These are phyloP conservation scores for Umbelopsis vinacea DNA, from an alignment of 192 early-diverging fungal species.

Conservation along the genomic window DNA sequence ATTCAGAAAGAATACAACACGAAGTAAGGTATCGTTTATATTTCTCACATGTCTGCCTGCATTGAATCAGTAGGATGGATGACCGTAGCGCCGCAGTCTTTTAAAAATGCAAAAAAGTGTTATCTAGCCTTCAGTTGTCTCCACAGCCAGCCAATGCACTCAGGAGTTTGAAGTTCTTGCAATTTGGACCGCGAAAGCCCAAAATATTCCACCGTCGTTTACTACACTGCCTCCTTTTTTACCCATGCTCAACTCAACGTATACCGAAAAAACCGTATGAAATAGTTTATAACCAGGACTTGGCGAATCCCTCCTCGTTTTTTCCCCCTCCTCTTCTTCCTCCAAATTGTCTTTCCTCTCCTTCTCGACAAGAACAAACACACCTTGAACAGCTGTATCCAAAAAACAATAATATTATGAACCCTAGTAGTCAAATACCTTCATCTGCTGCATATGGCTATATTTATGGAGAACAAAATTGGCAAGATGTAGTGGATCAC, in stretches of 20 bases:
- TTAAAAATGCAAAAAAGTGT: too few species aligned
- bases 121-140: neutral
- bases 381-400: too few species aligned
- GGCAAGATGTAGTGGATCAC: constrained; percentile 1
- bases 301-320: too few species aligned
- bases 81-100: too few species aligned
- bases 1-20: too few species aligned
- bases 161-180: constrained; percentile 14
- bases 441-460: neutral
- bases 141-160: neutral
- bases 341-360: neutral
- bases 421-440: neutral
- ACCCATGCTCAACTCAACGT: neutral
- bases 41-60: too few species aligned
- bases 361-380: neutral
- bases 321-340: neutral
- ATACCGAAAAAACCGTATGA: neutral
- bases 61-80: too few species aligned
- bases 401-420: neutral
- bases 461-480: constrained; percentile 8
- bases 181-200: constrained; percentile 1
- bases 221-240: constrained; percentile 3
- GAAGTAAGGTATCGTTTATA: too few species aligned
- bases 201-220: neutral
- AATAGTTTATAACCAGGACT: neutral